These are phyloP conservation scores for Erythrophleum fordii DNA, from an alignment of 306 rosid genomes.

Conservation along the genomic window DNA sequence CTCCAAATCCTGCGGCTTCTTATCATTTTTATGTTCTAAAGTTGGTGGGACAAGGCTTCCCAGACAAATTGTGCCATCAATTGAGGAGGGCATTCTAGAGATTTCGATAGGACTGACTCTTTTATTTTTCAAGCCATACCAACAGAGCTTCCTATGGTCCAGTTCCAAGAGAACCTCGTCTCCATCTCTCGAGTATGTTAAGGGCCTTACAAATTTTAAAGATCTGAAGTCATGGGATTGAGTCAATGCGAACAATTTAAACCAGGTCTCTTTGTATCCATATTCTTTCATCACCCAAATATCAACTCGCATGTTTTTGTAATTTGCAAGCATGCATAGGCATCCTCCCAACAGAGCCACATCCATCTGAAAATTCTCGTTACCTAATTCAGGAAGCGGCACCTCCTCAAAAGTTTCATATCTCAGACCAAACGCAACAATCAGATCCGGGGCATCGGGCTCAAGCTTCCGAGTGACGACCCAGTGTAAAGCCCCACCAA, in stretches of 20 bases:
- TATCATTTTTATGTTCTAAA: slow-evolving; percentile 9
- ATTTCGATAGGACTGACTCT: slow-evolving; percentile 30
- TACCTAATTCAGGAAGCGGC: slow-evolving; percentile 58
- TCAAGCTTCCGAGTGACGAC: slow-evolving; percentile 54
- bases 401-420: slow-evolving; percentile 51
- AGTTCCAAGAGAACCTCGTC: slow-evolving; percentile 52
- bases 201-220: slow-evolving; percentile 55
- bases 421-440: slow-evolving; percentile 53
- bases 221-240: slow-evolving; percentile 23
- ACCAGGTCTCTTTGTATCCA: slow-evolving; percentile 62
- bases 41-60: slow-evolving; percentile 65
- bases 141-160: slow-evolving; percentile 49
- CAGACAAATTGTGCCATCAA: slow-evolving; percentile 54
- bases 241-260: slow-evolving; percentile 45
- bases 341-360: slow-evolving; percentile 51
- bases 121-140: slow-evolving; percentile 54
- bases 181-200: slow-evolving; percentile 53
- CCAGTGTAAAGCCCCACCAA: slow-evolving; percentile 64
- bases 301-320: slow-evolving; percentile 39
- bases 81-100: slow-evolving; percentile 43
- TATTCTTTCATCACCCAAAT: slow-evolving; percentile 73
- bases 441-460: slow-evolving; percentile 41
- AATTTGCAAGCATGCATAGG: slow-evolving; percentile 56
- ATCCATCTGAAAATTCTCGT: slow-evolving; percentile 45
- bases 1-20: slow-evolving; percentile 26